Evolutionary conservation across 2,329 filamentous ascomycete genomes (phyloP), one percentile per base, ranked within the genome.

Genomic region (Neoarthrinium moseri): DNA sequence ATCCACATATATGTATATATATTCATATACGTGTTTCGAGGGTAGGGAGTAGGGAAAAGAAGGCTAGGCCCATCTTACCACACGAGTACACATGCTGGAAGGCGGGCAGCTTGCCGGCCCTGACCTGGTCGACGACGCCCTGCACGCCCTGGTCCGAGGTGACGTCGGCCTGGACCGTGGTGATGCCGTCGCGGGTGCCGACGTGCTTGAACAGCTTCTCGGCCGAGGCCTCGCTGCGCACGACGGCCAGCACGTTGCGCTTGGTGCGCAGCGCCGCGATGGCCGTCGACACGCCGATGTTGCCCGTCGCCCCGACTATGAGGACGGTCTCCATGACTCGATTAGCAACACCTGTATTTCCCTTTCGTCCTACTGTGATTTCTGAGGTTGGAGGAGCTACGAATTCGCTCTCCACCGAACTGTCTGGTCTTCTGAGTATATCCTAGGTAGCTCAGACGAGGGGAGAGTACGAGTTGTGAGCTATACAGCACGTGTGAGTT

Each of bases 61-160:
- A 10, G 20, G 17, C 13, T 1, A 29, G 7, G 37, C 22, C 6
- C 7, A 12, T 47, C 57, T 36, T 44, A 68, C 64, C 60, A 20
- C 53, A 50, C 27, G 59, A 46, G 40, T 58, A 69, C 5, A 70
- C 67, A 49, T 70, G 66, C 47, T 69, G 66, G 42, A 69, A 70
- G 8, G 58, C 47, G 2, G 66, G 65, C 30, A 68, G 48, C 37
- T 62, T 51, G n/a, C 66, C 67, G 3, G 46, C 51, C 23, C 51
- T 47, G 15, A 68, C 64, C 41, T 58, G 50, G n/a, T 66, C 57
- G n/a, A 70, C 63, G 5, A 69, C 60, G n/a, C 48, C 47, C 39
- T 56, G 47, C 3, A 70, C 51, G 4, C 64, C 65, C 2, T 47
- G 30, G 11, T 63, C 60, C 0, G 59, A 61, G 8, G 51, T 47